These are phyloP conservation scores for Cutaneotrichosporon sp. DNA, from an alignment of 1,284 basidiomycete genomes.

Conservation along the genomic window DNA sequence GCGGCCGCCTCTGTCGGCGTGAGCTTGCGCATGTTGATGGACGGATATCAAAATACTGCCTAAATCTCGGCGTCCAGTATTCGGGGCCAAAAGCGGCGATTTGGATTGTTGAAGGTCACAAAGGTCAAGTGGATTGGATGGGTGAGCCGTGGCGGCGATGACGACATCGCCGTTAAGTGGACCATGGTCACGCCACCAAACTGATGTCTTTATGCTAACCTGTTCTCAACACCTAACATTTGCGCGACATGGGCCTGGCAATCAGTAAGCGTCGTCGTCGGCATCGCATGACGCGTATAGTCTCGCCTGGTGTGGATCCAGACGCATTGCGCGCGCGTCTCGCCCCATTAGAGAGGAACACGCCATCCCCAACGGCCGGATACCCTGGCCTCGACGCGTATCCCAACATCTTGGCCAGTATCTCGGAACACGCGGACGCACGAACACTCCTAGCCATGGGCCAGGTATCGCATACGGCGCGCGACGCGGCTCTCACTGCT, in stretches of 20 bases:
- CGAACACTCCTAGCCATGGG: neutral
- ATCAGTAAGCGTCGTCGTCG: neutral
- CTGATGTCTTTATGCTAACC: neutral
- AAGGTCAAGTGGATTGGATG: too few species aligned
- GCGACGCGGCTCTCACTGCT: neutral
- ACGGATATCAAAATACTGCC: neutral
- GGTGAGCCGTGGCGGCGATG: too few species aligned
- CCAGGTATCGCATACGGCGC: neutral
- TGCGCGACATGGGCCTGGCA: neutral
- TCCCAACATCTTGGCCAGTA: neutral
- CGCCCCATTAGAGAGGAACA: neutral
- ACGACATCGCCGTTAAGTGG: too few species aligned
- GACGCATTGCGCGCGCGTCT: neutral
- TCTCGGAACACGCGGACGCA: neutral
- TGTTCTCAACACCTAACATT: neutral
- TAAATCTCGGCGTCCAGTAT: too few species aligned
- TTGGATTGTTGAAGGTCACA: too few species aligned
- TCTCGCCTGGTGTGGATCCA: neutral
- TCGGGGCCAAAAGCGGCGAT: too few species aligned
- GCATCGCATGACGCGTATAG: neutral
- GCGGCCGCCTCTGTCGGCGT: neutral
- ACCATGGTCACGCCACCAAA: too few species aligned
- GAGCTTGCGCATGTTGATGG: constrained; percentile 5
- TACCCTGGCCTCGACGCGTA: constrained; percentile 1
- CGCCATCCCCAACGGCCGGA: neutral